phyloP scores from a whole-genome alignment of 2,329 filamentous ascomycete genomes.

The Ascochyta pisi region DNA sequence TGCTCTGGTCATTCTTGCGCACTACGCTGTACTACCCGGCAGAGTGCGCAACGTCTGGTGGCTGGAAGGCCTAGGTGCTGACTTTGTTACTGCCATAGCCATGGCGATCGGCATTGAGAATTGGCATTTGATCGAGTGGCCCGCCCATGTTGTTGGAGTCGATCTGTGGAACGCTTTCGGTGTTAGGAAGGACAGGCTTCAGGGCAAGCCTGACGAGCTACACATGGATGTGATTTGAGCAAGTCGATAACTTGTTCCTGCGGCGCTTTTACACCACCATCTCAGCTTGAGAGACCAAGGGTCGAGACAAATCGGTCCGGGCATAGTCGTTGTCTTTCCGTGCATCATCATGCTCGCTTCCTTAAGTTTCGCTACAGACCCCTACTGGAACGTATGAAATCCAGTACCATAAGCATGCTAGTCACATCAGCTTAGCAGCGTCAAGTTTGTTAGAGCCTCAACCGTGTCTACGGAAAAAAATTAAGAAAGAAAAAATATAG shows the following conservation, averaged over 20 bases:
- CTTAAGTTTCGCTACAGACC: background rate
- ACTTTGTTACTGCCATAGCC: constrained; percentile 43
- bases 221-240: constrained; percentile 40
- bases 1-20: constrained; percentile 48
- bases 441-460: background rate
- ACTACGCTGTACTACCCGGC: constrained; percentile 48
- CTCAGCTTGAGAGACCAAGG: background rate
- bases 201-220: constrained; percentile 32
- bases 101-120: constrained; percentile 41
- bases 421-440: background rate
- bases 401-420: background rate
- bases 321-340: background rate
- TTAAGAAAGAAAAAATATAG: too few species aligned
- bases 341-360: background rate
- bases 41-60: constrained; percentile 46
- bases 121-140: constrained; percentile 43
- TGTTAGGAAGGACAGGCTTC: constrained; percentile 25
- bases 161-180: constrained; percentile 35
- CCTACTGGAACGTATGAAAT: background rate
- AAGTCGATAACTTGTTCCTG: background rate
- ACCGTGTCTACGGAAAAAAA: background rate
- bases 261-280: background rate
- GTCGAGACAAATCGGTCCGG: background rate
- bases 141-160: constrained; percentile 36
- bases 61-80: constrained; percentile 43